phyloP scores from a whole-genome alignment of 1,139 yeast species.

The Zygoascus hellenicus region DNA sequence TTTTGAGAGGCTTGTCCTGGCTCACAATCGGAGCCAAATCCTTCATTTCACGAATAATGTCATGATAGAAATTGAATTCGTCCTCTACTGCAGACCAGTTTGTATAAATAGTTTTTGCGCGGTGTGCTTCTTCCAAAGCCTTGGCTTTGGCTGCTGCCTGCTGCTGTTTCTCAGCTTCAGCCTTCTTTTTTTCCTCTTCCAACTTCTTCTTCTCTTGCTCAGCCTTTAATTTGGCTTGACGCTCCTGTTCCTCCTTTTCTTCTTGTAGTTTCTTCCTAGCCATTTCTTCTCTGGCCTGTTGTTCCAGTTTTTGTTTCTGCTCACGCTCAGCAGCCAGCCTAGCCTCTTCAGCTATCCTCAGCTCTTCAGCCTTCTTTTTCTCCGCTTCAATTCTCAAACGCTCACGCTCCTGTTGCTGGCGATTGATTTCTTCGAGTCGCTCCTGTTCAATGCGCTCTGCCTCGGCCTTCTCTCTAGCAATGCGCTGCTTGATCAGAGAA shows the following conservation, averaged over 20 bases:
- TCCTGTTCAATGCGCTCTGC: slow-evolving; percentile 5
- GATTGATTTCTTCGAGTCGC: slow-evolving; percentile 6
- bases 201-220: slow-evolving; percentile 17
- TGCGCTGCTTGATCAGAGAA: neutral
- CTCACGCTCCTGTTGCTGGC: slow-evolving; percentile 10
- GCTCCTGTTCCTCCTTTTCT: slow-evolving; percentile 23
- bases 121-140: slow-evolving; percentile 11
- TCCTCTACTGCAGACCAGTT: slow-evolving; percentile 14
- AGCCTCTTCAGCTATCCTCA: slow-evolving; percentile 14
- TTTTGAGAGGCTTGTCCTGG: slow-evolving; percentile 42
- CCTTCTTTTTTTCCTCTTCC: slow-evolving; percentile 15
- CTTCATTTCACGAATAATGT: slow-evolving; percentile 14
- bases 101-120: slow-evolving; percentile 11
- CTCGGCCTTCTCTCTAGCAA: slow-evolving; percentile 1
- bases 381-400: slow-evolving; percentile 18
- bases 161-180: slow-evolving; percentile 16
- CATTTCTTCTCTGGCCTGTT: slow-evolving; percentile 20
- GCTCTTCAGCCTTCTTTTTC: slow-evolving; percentile 22
- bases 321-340: slow-evolving; percentile 6
- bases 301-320: slow-evolving; percentile 17
- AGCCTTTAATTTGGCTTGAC: slow-evolving; percentile 22
- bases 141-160: slow-evolving; percentile 15
- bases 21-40: slow-evolving; percentile 36
- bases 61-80: slow-evolving; percentile 13
- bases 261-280: slow-evolving; percentile 21